Conservation (phyloP, 306 rosid genomes). For the Sechiopsis laciniata region DNA sequence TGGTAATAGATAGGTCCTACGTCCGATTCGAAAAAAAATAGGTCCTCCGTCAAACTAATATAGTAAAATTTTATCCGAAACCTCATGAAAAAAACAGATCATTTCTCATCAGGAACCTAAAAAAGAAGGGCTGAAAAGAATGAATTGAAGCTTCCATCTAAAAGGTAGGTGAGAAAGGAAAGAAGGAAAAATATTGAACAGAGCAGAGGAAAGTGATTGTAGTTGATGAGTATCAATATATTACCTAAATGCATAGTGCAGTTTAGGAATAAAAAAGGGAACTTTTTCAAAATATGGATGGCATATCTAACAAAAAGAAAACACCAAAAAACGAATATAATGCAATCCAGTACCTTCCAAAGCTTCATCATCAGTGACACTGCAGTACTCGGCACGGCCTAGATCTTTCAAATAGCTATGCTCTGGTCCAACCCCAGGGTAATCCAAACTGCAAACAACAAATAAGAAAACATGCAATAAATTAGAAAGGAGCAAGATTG, state of each 20-base stretch:
- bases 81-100: background rate
- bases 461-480: conserved; percentile 7
- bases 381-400: conserved; percentile 77
- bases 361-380: conserved; percentile 87
- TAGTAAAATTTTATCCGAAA: background rate
- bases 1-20: no score
- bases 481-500: conserved; percentile 24
- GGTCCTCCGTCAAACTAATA: no score
- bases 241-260: background rate
- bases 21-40: no score
- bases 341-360: conserved; percentile 57
- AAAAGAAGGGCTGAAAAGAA: background rate
- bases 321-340: background rate
- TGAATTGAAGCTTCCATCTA: no score
- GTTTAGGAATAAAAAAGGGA: background rate
- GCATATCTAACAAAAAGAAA: background rate
- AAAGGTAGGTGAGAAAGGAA: background rate
- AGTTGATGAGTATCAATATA: background rate
- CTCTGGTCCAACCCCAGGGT: conserved; percentile 99
- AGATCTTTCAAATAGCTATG: conserved; percentile 83
- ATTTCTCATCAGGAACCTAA: background rate
- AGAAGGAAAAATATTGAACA: background rate
- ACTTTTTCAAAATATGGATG: no score
- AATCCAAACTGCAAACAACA: conserved; percentile 65
- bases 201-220: background rate